phyloP scores from a whole-genome alignment of 306 rosid species.

The Pyrus betulifolia region DNA sequence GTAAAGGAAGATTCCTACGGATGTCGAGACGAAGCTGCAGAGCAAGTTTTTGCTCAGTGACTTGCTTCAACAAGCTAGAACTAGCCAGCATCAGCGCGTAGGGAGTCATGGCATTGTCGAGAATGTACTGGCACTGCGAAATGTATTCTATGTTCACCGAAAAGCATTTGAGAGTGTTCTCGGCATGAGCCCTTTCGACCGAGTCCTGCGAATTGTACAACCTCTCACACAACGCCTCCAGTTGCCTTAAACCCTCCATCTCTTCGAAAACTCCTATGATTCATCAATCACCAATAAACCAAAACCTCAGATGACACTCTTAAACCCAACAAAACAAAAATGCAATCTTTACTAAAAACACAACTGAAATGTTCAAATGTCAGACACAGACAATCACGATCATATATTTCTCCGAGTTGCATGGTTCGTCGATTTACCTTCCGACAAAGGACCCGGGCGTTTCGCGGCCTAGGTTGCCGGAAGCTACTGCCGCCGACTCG shows the following conservation, averaged over 20 bases:
- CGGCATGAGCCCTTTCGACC: constrained; percentile 53
- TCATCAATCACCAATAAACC: neutral
- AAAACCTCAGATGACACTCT: neutral
- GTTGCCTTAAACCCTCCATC: constrained; percentile 52
- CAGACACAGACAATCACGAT: neutral
- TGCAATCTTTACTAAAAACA: neutral
- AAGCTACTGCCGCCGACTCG: neutral
- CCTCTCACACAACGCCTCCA: constrained; percentile 60
- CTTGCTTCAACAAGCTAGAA: constrained; percentile 59
- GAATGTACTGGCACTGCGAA: constrained; percentile 59
- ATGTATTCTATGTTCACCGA: constrained; percentile 57
- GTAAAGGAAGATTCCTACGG: constrained; percentile 14
- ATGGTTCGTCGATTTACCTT: neutral
- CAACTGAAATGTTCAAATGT: neutral
- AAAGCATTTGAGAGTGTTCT: constrained; percentile 54
- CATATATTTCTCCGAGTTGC: neutral
- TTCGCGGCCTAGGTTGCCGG: neutral
- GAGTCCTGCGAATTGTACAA: constrained; percentile 58
- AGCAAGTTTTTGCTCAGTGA: constrained; percentile 55
- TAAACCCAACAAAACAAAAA: neutral
- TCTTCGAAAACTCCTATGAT: constrained; percentile 1
- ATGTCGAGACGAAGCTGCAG: constrained; percentile 58
- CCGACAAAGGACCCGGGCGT: neutral
- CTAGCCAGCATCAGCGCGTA: constrained; percentile 59
- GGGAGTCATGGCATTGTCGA: constrained; percentile 52